Conservation (phyloP, 1,139 yeast species). For the Lodderomyces oxycetoniae region DNA sequence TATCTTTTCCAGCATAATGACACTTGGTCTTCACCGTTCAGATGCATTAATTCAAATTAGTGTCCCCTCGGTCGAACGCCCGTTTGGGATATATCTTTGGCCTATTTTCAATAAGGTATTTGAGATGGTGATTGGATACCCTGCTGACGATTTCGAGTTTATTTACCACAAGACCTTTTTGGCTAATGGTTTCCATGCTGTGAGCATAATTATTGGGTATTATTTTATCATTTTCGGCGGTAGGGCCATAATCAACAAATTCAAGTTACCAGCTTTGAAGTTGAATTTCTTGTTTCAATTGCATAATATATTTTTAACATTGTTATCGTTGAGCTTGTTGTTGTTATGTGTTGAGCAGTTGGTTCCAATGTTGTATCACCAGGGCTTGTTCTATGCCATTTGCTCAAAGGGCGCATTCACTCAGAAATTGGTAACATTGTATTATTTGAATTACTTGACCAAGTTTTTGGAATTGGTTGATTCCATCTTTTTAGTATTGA, state of each 20-base stretch:
- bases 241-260: slow-evolving; percentile 39
- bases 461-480: slow-evolving; percentile 83
- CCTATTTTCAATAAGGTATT: slow-evolving; percentile 68
- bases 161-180: slow-evolving; percentile 60
- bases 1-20: no score
- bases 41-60: slow-evolving; percentile 16
- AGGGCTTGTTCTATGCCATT: slow-evolving; percentile 83
- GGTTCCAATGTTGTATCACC: slow-evolving; percentile 67
- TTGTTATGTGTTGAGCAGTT: slow-evolving; percentile 77
- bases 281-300: slow-evolving; percentile 57
- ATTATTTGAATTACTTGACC: slow-evolving; percentile 74
- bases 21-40: no score
- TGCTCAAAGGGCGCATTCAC: slow-evolving; percentile 82
- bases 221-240: slow-evolving; percentile 86
- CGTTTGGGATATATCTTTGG: slow-evolving; percentile 90
- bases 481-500: slow-evolving; percentile 86
- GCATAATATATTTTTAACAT: slow-evolving; percentile 76
- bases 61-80: slow-evolving; percentile 67
- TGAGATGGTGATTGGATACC: slow-evolving; percentile 49
- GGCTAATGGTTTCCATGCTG: slow-evolving; percentile 65
- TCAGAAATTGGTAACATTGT: slow-evolving; percentile 74
- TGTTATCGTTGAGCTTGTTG: slow-evolving; percentile 62
- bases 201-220: slow-evolving; percentile 61
- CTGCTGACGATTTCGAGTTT: slow-evolving; percentile 73
- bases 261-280: slow-evolving; percentile 60